Evolutionary conservation across 2,329 filamentous ascomycete species (phyloP).

Genomic region (Trichophyton verrucosum): DNA sequence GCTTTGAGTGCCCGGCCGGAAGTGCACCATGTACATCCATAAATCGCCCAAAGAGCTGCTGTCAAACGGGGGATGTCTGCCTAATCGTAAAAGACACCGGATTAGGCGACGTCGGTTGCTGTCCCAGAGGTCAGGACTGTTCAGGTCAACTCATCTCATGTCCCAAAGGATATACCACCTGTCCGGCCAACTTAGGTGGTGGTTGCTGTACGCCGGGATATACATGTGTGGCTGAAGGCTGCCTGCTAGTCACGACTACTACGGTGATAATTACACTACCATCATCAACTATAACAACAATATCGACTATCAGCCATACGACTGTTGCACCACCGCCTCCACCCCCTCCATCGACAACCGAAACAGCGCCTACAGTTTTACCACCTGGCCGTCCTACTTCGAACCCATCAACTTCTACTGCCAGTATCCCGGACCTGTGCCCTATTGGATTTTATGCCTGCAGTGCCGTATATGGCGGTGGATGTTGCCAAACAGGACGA

Average conservation of each 20-base stretch:
- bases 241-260: constrained; percentile 25
- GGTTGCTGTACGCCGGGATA: constrained; percentile 53
- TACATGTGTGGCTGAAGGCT: constrained; percentile 45
- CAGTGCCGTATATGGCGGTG: constrained; percentile 63
- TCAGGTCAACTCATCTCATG: constrained; percentile 41
- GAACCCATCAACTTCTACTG: constrained; percentile 23
- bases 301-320: constrained; percentile 27
- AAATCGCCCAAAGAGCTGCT: constrained; percentile 47
- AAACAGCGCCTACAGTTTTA: constrained; percentile 21
- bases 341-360: constrained; percentile 23
- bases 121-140: constrained; percentile 42
- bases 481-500: constrained; percentile 79
- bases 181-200: constrained; percentile 42
- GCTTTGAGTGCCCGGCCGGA: constrained; percentile 46
- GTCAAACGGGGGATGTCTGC: constrained; percentile 41
- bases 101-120: constrained; percentile 48
- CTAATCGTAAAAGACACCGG: constrained; percentile 42
- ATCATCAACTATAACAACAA: constrained; percentile 20
- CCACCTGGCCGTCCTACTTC: constrained; percentile 18
- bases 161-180: constrained; percentile 41
- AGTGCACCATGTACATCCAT: constrained; percentile 45
- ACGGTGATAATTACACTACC: constrained; percentile 3
- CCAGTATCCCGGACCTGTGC: constrained; percentile 41
- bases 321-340: constrained; percentile 21
- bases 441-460: constrained; percentile 90